Evolutionary conservation across 495 filamentous ascomycete species (phyloP), one percentile per base, ranked within the genome.

Genomic region (Penicillium diatomitis): DNA sequence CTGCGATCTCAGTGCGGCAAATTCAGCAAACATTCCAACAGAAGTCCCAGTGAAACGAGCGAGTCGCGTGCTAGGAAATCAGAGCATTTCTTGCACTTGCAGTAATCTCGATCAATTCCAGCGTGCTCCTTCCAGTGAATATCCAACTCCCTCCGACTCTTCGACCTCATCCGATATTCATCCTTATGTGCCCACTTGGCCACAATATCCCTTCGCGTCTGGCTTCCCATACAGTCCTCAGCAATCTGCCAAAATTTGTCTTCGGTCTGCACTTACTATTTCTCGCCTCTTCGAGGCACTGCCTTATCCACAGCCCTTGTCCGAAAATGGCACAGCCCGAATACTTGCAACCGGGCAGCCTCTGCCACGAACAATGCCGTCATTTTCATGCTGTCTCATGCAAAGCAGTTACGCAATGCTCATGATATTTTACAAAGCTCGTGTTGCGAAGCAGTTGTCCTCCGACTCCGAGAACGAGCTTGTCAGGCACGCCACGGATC

Each of bases 381-480:
- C 75, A 0, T 81, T 81, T 48, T 76, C 79, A 11, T 81, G 77
- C 51, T 83, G 79, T 53, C 69, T 79, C 6, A 81, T 83, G 78
- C 79, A 83, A 54, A 74, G 75, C 39, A 79, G 75, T 50, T 83
- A 83, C 50, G 77, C 78, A 6, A 67, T 83, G 60, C 67, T 82
- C 27, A 83, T 83, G 78, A 58, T 71, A 1, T 72, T 65, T 48
- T 71, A 72, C 54, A 72, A 73, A 41, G 68, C 74, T 3, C 71
- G 72, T 20, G 66, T 76, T 10, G 69, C 70, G 43, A 77, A 73
- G 10, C 74, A 69, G 30, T 35, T 73, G 32, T 69, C 72, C 9
- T 63, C 65, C 6, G 73, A 72, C 11, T 57, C 63, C 1, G 59
- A 57, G 11, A 53, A 60, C 46, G 64, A 63, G 9, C 48, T 60